Evolutionary conservation across 2,329 filamentous ascomycete species (phyloP).

Genomic region (Periconia sp.): DNA sequence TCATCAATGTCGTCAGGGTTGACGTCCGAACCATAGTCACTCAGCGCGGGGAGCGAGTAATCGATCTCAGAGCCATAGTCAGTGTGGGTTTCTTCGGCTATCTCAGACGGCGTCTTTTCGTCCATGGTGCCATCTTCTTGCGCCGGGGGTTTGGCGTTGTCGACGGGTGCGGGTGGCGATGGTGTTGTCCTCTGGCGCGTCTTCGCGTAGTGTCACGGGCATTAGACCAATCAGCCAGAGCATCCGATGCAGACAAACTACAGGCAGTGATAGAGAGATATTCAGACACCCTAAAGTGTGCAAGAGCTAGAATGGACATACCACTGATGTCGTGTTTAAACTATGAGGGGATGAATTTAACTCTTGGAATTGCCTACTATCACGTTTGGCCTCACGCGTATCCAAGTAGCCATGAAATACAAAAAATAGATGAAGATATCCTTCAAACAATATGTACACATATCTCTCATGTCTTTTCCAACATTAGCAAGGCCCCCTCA

Average conservation of each 20-base stretch:
- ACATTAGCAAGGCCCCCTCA: conserved; percentile 51
- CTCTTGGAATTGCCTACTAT: too few species aligned
- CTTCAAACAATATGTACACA: not conserved
- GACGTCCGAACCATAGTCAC: conserved; percentile 72
- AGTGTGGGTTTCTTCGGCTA: conserved; percentile 42
- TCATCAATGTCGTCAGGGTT: conserved; percentile 60
- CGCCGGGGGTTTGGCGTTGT: not conserved
- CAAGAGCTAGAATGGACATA: too few species aligned
- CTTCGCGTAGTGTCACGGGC: conserved; percentile 18
- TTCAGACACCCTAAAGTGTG: too few species aligned
- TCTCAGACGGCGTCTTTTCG: conserved; percentile 8
- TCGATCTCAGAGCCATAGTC: conserved; percentile 71
- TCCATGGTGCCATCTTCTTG: conserved; percentile 34
- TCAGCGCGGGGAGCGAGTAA: conserved; percentile 42
- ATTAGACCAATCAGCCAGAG: too few species aligned
- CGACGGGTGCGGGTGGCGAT: conserved; percentile 6
- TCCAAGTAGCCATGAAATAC: too few species aligned
- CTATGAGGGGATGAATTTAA: too few species aligned
- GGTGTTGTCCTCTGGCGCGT: conserved; percentile 10
- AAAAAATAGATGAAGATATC: too few species aligned
- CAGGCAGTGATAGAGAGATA: too few species aligned
- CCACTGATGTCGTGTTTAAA: too few species aligned
- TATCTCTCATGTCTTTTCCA: not conserved
- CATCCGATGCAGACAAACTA: too few species aligned
- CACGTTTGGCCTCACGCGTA: too few species aligned